Conservation (phyloP, 805 yeast genomes). For the Candida pseudoglaebosa region DNA sequence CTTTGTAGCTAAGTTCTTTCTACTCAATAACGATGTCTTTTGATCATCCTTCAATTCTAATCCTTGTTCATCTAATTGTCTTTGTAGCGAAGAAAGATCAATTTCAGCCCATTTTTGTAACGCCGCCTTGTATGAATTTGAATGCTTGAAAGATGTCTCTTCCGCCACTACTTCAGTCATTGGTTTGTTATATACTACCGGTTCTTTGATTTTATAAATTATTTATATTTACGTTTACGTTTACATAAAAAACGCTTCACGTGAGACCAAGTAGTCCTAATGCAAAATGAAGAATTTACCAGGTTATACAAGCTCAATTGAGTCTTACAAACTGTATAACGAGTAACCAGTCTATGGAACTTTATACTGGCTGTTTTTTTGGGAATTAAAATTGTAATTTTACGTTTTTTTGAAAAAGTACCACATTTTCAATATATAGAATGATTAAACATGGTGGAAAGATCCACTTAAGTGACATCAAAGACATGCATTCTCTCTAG, state of each 20-base stretch:
- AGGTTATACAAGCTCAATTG: too few species aligned
- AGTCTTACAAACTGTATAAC: too few species aligned
- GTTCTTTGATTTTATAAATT: too few species aligned
- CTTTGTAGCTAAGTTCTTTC: constrained; percentile 74
- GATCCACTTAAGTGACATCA: too few species aligned
- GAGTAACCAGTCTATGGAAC: too few species aligned
- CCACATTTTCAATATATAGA: not conserved
- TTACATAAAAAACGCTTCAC: not conserved
- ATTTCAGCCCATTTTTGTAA: constrained; percentile 72
- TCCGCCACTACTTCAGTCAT: constrained; percentile 2
- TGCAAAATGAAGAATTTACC: too few species aligned
- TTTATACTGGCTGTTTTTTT: not conserved
- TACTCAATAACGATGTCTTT: constrained; percentile 56
- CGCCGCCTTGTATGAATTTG: constrained; percentile 48
- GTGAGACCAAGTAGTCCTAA: too few species aligned
- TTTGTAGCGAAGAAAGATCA: constrained; percentile 67
- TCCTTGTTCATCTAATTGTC: constrained; percentile 69
- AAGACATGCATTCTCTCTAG: too few species aligned
- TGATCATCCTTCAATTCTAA: constrained; percentile 69
- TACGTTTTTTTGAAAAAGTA: not conserved
- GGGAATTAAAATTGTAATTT: not conserved
- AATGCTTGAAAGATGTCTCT: constrained; percentile 5
- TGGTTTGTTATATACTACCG: too few species aligned
- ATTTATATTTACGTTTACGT: too few species aligned
- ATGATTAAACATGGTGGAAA: too few species aligned